A percentile compares a stretch with the other conserved stretches of the same genome.
Conservation (phyloP, 2,329 filamentous ascomycete species). For the Camptophora hylomeconis region DNA sequence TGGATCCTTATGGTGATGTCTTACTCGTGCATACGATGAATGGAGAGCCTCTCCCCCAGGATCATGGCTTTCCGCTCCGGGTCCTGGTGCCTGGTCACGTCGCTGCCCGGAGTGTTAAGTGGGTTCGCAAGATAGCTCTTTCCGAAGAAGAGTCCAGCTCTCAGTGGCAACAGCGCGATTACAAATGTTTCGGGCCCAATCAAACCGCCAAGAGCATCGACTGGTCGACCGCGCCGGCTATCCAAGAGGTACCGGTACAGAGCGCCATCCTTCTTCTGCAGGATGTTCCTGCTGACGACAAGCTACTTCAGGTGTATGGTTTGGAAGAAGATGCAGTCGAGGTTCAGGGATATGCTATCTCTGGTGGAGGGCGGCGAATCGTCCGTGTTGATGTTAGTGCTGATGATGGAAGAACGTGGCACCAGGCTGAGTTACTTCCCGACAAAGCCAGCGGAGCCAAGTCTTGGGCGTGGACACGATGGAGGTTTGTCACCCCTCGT, state of each 20-base stretch:
- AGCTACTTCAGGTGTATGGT: conserved; percentile 10
- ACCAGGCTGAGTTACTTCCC: conserved; percentile 46
- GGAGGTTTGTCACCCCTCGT: conserved; percentile 36
- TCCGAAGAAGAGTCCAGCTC: conserved; percentile 53
- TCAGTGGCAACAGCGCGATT: conserved; percentile 55
- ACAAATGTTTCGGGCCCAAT: conserved; percentile 57
- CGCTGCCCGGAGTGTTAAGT: conserved; percentile 53
- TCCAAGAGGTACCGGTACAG: conserved; percentile 57
- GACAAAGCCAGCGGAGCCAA: conserved; percentile 37
- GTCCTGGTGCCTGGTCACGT: conserved; percentile 53
- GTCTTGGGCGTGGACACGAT: conserved; percentile 52
- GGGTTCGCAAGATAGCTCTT: conserved; percentile 51
- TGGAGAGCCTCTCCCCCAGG: conserved; percentile 45
- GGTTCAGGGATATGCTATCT: conserved; percentile 53
- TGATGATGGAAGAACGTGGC: conserved; percentile 52
- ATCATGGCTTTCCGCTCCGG: conserved; percentile 54
- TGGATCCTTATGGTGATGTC: conserved; percentile 51
- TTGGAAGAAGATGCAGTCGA: conserved; percentile 15
- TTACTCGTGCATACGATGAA: conserved; percentile 55
- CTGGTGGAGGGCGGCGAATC: conserved; percentile 52
- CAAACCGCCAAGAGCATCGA: conserved; percentile 39
- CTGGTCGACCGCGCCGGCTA: conserved; percentile 50
- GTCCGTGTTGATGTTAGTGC: conserved; percentile 55
- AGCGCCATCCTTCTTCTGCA: conserved; percentile 45
- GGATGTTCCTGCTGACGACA: conserved; percentile 2